These are phyloP conservation scores for Scutellaria barbata DNA, from an alignment of 257 asterid species.

Conservation along the genomic window DNA sequence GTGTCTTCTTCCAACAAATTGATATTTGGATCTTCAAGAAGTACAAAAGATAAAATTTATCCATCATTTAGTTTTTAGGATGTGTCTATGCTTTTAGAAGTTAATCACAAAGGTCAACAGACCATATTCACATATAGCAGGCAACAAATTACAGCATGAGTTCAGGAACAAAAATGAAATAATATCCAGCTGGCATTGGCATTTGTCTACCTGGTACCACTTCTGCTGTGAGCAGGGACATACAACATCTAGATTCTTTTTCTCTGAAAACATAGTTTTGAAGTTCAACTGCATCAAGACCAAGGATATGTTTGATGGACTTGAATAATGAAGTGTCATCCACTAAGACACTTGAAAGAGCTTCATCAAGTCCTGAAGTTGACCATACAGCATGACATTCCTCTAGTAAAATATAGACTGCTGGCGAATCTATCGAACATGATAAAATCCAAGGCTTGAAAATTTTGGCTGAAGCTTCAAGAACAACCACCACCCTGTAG, in stretches of 20 bases:
- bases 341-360: constrained; percentile 51
- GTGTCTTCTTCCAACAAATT: not conserved
- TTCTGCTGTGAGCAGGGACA: constrained; percentile 62
- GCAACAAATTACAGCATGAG: not conserved
- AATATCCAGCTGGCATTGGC: constrained; percentile 24
- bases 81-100: constrained; percentile 26
- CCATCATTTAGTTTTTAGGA: constrained; percentile 8
- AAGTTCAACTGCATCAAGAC: constrained; percentile 62
- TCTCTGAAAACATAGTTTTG: constrained; percentile 51
- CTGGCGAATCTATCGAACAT: constrained; percentile 44
- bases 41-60: not conserved
- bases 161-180: constrained; percentile 18
- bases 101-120: constrained; percentile 18
- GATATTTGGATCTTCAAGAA: constrained; percentile 16
- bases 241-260: constrained; percentile 53
- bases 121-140: constrained; percentile 10
- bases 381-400: constrained; percentile 68
- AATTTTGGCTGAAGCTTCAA: constrained; percentile 68
- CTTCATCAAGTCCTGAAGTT: constrained; percentile 70
- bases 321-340: constrained; percentile 47
- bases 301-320: constrained; percentile 54
- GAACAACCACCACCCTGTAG: constrained; percentile 71
- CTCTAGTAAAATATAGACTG: constrained; percentile 50
- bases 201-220: constrained; percentile 63
- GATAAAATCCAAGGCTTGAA: constrained; percentile 77